Base-by-base conservation (phyloP, 1,139 yeast species). In the Meyerozyma carpophila region DNA sequence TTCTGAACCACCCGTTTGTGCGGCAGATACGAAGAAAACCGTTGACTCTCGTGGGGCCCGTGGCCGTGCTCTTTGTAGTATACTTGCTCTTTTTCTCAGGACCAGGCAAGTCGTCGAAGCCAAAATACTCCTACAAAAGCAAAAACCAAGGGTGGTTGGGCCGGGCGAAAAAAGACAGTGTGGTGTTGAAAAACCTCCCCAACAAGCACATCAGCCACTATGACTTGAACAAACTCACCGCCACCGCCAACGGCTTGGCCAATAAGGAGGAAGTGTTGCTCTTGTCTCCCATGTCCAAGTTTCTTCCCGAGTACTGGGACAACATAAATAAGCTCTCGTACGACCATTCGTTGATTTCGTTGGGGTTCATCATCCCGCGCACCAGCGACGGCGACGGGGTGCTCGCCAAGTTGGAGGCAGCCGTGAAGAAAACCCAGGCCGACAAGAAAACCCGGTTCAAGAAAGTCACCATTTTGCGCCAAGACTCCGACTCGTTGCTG, bases 351-450 rank as follows among this genome's bases (percentile, higher is more conserved):
- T 75, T 88, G 52, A 75, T 91, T 41, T 95, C 91, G 52, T 73
- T 93, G 45, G 98, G 98, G 0, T 91, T 93, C 60, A 91, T 93
- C 43, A 76, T 91, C 40, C 98, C 98, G 43, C 75, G 95, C 54
- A 80, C 80, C 36, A 63, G 73, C 16, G 85, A 85, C 43, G 98
- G 98, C 41, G 96, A 90, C 63, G 65, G 59, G 29, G 95, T 95
- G 0, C 70, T 91, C 53, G 75, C 77, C 54, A 63, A 71, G 50
- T 73, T 93, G 52, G 95, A 90, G 63, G 63, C 68, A 28, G 94
- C 88, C 8, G 81, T 93, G 44, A 86, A 86, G 55, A 47, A 53
- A 31, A 56, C 66, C 14, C 79, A 75, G 58, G 69, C 77, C 37
- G 73, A 76, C 52, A 77, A 79, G 51, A 73, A 70, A 50, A 68